Evolutionary conservation across 805 yeast genomes (phyloP), one percentile per base, ranked within the genome.

Genomic region (Lipomyces chichibuensis): DNA sequence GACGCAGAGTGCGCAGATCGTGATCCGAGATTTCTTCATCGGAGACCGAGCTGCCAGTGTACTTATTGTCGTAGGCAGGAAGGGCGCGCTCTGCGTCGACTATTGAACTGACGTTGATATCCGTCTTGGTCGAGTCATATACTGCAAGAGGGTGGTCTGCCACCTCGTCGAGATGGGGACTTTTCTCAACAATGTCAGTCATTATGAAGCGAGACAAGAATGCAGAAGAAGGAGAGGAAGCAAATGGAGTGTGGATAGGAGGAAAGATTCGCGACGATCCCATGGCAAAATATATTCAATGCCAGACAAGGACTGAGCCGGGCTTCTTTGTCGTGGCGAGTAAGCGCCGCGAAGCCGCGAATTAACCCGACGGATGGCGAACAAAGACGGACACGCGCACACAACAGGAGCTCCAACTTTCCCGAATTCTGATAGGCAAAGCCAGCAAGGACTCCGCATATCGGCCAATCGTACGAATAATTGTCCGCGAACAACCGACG

Each of bases 1-100:
- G 86, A 69, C 85, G 81, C 64, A 86, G 81, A 14, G 84, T 83
- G 57, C 75, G 79, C 73, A 84, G 72, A 72, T 86, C 89, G 66
- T 84, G 84, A 1, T 78, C 84, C 33, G 90, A 87, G 66, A 90
- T 81, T 55, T 67, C 73, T 4, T 70, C 73, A n/a, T 57, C 65
- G 20, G 51, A 14, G 14, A 25, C 65, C 13, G 33, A 13, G 33
- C 25, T 20, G 25, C 20, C 52, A 37, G 57, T 13, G 43, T 37
- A 27, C 33, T 57, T 61, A 52, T 54, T 51, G 52, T 64, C 35
- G 60, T 60, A 59, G 14, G 49, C 53, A 11, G 56, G 63, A 5
- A 57, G 52, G 9, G 43, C 32, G 33, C 37, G 14, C 39, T n/a
- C 64, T 8, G n/a, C 56, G 14, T 53, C 57, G 46, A 33, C 35